Percentiles rank a stretch among this genome's conserved stretches.
Conservation (phyloP, 345 rosid species). For the Anacardium occidentale region DNA sequence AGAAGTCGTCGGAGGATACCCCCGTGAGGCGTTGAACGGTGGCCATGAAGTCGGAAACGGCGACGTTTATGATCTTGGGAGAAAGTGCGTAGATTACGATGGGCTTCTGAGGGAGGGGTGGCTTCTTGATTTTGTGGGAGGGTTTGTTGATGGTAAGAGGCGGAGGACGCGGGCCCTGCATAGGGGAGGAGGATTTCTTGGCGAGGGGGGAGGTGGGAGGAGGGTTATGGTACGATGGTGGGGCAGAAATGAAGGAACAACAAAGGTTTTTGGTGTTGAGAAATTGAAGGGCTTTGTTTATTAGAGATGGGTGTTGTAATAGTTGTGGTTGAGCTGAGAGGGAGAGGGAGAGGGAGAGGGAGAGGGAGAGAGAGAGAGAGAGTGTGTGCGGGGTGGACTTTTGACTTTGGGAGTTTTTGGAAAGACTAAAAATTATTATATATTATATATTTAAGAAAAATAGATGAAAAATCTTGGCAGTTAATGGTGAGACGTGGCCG, state of each 20-base stretch:
- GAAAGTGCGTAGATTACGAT: slow-evolving; percentile 79
- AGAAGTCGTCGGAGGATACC: slow-evolving; percentile 48
- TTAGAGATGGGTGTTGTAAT: slow-evolving; percentile 3
- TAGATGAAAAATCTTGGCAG: neutral
- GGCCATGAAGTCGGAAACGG: slow-evolving; percentile 65
- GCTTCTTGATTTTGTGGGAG: slow-evolving; percentile 65
- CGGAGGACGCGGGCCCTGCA: slow-evolving; percentile 77
- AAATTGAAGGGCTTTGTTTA: slow-evolving; percentile 17
- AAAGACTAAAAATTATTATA: too few species aligned
- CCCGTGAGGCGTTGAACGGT: slow-evolving; percentile 90
- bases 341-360: too few species aligned
- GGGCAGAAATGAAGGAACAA: neutral
- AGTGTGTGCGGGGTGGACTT: neutral
- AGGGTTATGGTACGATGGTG: neutral
- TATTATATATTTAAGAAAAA: neutral
- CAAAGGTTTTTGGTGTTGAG: neutral
- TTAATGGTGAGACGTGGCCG: too few species aligned
- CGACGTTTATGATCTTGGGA: slow-evolving; percentile 73
- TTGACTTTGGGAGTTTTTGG: neutral
- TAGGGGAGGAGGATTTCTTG: slow-evolving; percentile 43
- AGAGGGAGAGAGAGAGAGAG: too few species aligned
- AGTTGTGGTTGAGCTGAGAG: too few species aligned
- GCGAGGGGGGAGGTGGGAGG: neutral
- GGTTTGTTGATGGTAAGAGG: slow-evolving; percentile 59
- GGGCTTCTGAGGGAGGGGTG: slow-evolving; percentile 39